These are phyloP conservation scores for Stemphylium vesicarium DNA, from an alignment of 2,329 filamentous ascomycete species.

Conservation along the genomic window DNA sequence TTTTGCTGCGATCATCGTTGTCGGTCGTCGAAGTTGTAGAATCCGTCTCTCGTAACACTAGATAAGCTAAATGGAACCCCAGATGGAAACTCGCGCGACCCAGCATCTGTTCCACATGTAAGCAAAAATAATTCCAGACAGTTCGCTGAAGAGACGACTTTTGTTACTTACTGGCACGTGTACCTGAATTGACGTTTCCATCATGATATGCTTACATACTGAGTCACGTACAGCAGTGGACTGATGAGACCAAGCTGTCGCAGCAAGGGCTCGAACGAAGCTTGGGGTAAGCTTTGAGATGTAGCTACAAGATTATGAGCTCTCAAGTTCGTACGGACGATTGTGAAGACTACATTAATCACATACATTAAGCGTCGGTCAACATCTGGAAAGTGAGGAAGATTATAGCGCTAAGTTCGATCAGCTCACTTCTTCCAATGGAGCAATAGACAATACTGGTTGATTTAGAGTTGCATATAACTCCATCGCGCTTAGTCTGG, in stretches of 20 bases:
- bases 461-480: background rate
- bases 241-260: background rate
- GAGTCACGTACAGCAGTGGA: background rate
- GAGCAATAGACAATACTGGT: background rate
- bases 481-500: background rate
- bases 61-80: constrained; percentile 6
- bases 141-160: too few species aligned
- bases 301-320: background rate
- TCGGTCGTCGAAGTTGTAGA: background rate
- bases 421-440: background rate
- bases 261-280: background rate
- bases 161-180: constrained; percentile 1
- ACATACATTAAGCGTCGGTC: constrained; percentile 17
- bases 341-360: too few species aligned
- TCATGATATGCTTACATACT: constrained; percentile 6
- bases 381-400: background rate
- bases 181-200: constrained; percentile 3
- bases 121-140: too few species aligned
- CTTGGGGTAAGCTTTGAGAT: constrained; percentile 3
- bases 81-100: constrained; percentile 1
- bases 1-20: too few species aligned
- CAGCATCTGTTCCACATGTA: background rate
- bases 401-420: background rate
- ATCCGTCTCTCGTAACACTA: constrained; percentile 1
- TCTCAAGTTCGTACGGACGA: too few species aligned